These are phyloP conservation scores for Phenoliferia sp. DNA, from an alignment of 1,284 basidiomycete genomes.

Conservation along the genomic window DNA sequence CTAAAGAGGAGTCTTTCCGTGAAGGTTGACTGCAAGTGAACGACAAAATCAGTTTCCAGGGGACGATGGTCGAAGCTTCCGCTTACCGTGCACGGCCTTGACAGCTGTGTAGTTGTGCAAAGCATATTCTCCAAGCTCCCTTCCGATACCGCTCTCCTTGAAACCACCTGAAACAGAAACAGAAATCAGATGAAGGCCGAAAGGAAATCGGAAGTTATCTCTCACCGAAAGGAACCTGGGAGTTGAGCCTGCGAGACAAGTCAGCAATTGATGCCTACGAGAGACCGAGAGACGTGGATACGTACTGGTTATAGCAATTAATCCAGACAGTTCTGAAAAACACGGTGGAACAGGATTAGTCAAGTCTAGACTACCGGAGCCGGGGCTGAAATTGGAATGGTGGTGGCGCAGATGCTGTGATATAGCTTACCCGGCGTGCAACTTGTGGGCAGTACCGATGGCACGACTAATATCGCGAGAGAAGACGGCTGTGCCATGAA, in stretches of 20 bases:
- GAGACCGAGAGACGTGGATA: conserved; percentile 36
- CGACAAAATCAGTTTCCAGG: accelerated
- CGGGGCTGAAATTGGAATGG: conserved; percentile 54
- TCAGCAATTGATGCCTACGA: neutral
- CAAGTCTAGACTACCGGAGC: neutral
- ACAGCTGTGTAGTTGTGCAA: conserved; percentile 72
- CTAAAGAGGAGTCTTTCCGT: neutral
- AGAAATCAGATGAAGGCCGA: neutral
- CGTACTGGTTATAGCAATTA: conserved; percentile 67
- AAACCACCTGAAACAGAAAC: conserved; percentile 50
- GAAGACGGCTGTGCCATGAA: conserved; percentile 58
- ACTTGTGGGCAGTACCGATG: conserved; percentile 63
- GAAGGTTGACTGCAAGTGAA: neutral
- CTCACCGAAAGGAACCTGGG: conserved; percentile 55
- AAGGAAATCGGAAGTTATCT: neutral
- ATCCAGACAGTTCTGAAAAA: conserved; percentile 51
- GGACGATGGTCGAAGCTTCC: neutral
- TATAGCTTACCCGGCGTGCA: conserved; percentile 58
- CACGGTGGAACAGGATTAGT: too few relatives aligned
- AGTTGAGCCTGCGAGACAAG: conserved; percentile 52
- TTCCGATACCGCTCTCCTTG: conserved; percentile 64
- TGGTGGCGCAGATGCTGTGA: conserved; percentile 44
- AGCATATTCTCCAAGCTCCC: conserved; percentile 80
- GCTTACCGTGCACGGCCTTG: conserved; percentile 75
- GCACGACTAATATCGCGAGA: conserved; percentile 71